Evolutionary conservation across 179 eudicot genomes (phyloP).

Genomic region (Amaranthus tricolor): DNA sequence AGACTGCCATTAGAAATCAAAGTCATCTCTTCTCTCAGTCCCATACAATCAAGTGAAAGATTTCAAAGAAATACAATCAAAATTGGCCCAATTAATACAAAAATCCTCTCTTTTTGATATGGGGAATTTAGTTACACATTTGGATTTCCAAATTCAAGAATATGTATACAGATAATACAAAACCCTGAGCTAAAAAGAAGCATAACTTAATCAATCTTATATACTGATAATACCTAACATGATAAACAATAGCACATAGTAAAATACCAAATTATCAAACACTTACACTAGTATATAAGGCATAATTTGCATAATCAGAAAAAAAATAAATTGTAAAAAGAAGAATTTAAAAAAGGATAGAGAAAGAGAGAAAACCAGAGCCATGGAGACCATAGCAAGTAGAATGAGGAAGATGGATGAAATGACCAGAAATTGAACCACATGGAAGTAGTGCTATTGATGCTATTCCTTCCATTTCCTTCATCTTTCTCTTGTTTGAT

Average conservation of each 20-base stretch:
- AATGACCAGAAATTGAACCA: slow-evolving; percentile 94
- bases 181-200: no score
- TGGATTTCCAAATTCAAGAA: no score
- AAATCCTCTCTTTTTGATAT: no score
- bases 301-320: neutral
- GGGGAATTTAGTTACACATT: no score
- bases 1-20: no score
- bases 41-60: neutral
- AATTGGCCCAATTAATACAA: neutral
- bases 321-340: neutral
- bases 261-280: no score
- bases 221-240: no score
- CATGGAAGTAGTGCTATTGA: slow-evolving; percentile 76
- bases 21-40: neutral
- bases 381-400: slow-evolving; percentile 90
- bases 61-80: neutral
- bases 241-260: no score
- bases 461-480: slow-evolving; percentile 79
- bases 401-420: slow-evolving; percentile 79
- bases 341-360: neutral
- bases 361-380: slow-evolving; percentile 48
- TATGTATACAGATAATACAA: no score
- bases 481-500: slow-evolving; percentile 2
- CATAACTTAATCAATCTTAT: no score
- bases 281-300: no score